A percentile compares a stretch with the other conserved stretches of the same genome.
Evolutionary conservation across 2,329 filamentous ascomycete species (phyloP).

Genomic region (Zasmidium citrigriseum): DNA sequence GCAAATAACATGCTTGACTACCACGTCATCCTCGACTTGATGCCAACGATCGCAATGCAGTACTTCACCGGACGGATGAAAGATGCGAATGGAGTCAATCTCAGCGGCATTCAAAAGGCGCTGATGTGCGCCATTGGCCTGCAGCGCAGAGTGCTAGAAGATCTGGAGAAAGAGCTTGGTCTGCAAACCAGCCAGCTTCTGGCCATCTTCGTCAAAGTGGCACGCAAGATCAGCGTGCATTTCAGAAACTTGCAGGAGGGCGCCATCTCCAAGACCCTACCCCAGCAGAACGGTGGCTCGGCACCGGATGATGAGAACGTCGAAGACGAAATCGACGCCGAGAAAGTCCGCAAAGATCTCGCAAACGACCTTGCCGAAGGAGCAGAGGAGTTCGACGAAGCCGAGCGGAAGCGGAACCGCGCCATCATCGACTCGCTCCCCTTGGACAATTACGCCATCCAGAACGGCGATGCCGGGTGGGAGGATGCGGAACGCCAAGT

Average conservation of each 20-base stretch:
- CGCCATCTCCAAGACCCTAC: slow-evolving; percentile 56
- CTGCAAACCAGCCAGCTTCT: slow-evolving; percentile 77
- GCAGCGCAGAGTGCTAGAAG: slow-evolving; percentile 84
- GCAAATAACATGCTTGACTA: slow-evolving; percentile 97
- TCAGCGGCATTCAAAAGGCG: slow-evolving; percentile 81
- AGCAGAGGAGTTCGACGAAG: slow-evolving; percentile 67
- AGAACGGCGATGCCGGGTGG: slow-evolving; percentile 55
- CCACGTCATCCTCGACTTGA: slow-evolving; percentile 91
- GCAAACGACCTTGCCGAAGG: slow-evolving; percentile 84
- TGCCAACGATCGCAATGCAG: slow-evolving; percentile 77
- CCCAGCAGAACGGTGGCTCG: slow-evolving; percentile 42
- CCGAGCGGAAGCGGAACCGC: slow-evolving; percentile 77
- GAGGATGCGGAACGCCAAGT: slow-evolving; percentile 74
- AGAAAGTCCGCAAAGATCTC: slow-evolving; percentile 58
- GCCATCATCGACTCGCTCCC: slow-evolving; percentile 89
- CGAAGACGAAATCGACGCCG: slow-evolving; percentile 47
- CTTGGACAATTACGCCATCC: slow-evolving; percentile 73
- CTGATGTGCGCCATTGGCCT: slow-evolving; percentile 89
- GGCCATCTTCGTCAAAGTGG: slow-evolving; percentile 96
- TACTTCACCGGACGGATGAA: slow-evolving; percentile 79
- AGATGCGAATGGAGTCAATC: slow-evolving; percentile 53
- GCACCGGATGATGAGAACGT: slow-evolving; percentile 25
- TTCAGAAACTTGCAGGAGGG: slow-evolving; percentile 75
- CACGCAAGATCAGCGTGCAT: slow-evolving; percentile 80
- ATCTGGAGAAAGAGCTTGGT: slow-evolving; percentile 74